phyloP scores from a whole-genome alignment of 2,329 filamentous ascomycete species.

The Colletotrichum echinochloae region DNA sequence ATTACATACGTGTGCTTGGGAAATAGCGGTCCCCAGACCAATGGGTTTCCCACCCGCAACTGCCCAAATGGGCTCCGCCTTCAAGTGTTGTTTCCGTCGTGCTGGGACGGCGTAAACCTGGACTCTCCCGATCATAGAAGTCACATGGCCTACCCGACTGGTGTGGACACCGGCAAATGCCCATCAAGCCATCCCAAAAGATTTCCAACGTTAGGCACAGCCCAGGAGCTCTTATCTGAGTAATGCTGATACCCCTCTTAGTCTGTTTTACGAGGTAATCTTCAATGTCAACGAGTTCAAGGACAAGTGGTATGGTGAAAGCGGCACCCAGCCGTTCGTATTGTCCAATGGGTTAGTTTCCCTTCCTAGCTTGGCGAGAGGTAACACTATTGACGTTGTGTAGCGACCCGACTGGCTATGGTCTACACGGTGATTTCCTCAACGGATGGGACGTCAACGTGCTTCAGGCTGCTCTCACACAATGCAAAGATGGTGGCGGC shows the following conservation, averaged over 20 bases:
- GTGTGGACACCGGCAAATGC: constrained; percentile 61
- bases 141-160: constrained; percentile 66
- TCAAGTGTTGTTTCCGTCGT: constrained; percentile 69
- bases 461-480: constrained; percentile 75
- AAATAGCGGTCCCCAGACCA: constrained; percentile 57
- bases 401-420: constrained; percentile 70
- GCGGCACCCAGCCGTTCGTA: constrained; percentile 69
- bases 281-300: constrained; percentile 67
- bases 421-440: constrained; percentile 78
- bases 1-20: constrained; percentile 69
- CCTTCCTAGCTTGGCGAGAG: not conserved
- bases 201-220: constrained; percentile 56
- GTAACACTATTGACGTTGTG: constrained; percentile 56
- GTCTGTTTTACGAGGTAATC: constrained; percentile 69
- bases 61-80: constrained; percentile 65
- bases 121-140: constrained; percentile 67
- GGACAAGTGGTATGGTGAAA: constrained; percentile 64
- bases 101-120: constrained; percentile 71
- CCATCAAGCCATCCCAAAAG: constrained; percentile 64
- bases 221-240: not conserved
- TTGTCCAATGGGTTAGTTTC: constrained; percentile 67
- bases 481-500: constrained; percentile 69
- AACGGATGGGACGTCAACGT: constrained; percentile 76
- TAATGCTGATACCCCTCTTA: constrained; percentile 2
- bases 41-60: constrained; percentile 65